phyloP scores from a whole-genome alignment of 257 asterid species.

The Plantago ovata region DNA sequence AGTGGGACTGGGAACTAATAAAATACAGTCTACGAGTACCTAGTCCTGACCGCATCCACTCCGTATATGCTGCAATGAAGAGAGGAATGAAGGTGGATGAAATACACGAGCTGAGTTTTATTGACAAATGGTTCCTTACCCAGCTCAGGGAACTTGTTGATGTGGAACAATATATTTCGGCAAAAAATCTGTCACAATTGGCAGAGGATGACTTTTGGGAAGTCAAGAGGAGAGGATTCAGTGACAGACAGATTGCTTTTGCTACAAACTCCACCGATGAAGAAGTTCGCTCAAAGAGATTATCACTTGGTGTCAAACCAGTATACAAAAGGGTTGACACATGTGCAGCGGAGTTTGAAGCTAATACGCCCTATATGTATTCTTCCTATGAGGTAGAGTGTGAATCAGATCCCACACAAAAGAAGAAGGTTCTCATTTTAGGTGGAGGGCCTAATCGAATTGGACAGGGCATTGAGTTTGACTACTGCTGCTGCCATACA shows the following conservation, averaged over 20 bases:
- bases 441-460: slow-evolving; percentile 99
- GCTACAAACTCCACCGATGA: slow-evolving; percentile 71
- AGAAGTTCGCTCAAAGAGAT: slow-evolving; percentile 72
- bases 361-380: slow-evolving; percentile 96
- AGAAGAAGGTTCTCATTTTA: slow-evolving; percentile 79
- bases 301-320: slow-evolving; percentile 84
- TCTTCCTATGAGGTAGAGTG: slow-evolving; percentile 86
- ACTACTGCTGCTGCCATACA: slow-evolving; percentile 96
- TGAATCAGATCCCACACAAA: slow-evolving; percentile 78
- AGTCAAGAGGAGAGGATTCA: slow-evolving; percentile 94
- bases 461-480: slow-evolving; percentile 99
- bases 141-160: slow-evolving; percentile 87
- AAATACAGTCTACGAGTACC: slow-evolving; percentile 88
- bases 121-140: slow-evolving; percentile 91
- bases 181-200: slow-evolving; percentile 51
- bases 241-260: slow-evolving; percentile 87
- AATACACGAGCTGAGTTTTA: slow-evolving; percentile 67
- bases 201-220: slow-evolving; percentile 81
- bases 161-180: slow-evolving; percentile 73
- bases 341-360: slow-evolving; percentile 98
- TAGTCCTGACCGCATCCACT: slow-evolving; percentile 82
- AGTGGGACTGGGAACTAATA: slow-evolving; percentile 79
- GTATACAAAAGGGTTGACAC: slow-evolving; percentile 92
- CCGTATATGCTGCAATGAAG: slow-evolving; percentile 93
- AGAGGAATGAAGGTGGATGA: slow-evolving; percentile 91